phyloP scores from a whole-genome alignment of 768 basidiomycete species.

The Boletellus ananiceps region DNA sequence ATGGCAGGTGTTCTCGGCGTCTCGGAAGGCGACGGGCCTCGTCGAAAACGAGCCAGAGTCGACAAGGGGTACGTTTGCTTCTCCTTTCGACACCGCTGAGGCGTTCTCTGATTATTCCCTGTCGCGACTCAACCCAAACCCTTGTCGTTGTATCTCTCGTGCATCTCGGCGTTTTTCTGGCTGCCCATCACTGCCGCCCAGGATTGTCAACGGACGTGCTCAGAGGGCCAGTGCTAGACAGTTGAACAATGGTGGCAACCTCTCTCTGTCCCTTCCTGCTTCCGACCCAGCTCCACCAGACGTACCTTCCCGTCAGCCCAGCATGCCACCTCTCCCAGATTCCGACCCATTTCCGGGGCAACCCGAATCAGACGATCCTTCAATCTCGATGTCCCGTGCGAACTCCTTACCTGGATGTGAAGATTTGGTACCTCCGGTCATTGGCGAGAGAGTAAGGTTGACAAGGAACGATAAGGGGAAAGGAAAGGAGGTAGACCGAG shows the following conservation, averaged over 20 bases:
- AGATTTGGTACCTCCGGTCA: constrained; percentile 17
- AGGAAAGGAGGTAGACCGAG: constrained; percentile 38
- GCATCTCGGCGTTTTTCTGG: constrained; percentile 10
- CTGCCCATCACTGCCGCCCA: constrained; percentile 24
- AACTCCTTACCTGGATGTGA: constrained; percentile 42
- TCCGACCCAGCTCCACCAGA: constrained; percentile 41
- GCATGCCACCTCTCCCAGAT: constrained; percentile 42
- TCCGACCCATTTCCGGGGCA: constrained; percentile 49
- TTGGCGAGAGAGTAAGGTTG: constrained; percentile 25
- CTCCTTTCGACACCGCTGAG: constrained; percentile 21
- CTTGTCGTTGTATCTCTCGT: constrained; percentile 22
- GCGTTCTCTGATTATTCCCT: constrained; percentile 21
- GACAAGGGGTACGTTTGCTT: constrained; percentile 62
- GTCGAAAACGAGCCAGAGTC: constrained; percentile 67
- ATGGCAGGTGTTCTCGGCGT: constrained; percentile 61
- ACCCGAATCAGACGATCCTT: constrained; percentile 55
- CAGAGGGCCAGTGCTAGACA: constrained; percentile 69
- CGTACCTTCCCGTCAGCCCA: constrained; percentile 33
- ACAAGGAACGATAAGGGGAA: constrained; percentile 45
- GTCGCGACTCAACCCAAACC: constrained; percentile 24
- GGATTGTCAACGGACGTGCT: constrained; percentile 60
- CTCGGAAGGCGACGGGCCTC: constrained; percentile 54
- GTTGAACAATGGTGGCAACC: constrained; percentile 42
- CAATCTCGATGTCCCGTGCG: constrained; percentile 56
- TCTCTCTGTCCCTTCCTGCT: constrained; percentile 18